Percentiles rank a stretch among this genome's conserved stretches.
These are phyloP conservation scores for Phaffia australis DNA, from an alignment of 768 basidiomycete genomes.

Conservation along the genomic window DNA sequence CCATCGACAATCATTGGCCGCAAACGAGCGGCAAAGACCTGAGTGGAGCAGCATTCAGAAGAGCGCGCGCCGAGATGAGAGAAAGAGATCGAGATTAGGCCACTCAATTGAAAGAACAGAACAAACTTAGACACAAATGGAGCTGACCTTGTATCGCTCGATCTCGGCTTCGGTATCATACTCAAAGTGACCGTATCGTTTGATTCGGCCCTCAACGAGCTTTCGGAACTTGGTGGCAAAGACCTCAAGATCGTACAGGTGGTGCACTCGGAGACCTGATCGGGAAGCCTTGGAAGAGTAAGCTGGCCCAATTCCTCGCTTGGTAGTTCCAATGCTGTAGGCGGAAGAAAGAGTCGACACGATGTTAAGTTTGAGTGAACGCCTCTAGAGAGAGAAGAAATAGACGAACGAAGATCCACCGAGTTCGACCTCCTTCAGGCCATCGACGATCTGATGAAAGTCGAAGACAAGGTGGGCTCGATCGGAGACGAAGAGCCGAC, in stretches of 20 bases:
- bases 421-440: constrained; percentile 92
- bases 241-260: constrained; percentile 68
- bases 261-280: constrained; percentile 89
- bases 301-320: constrained; percentile 95
- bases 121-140: not conserved
- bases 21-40: constrained; percentile 74
- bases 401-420: constrained; percentile 62
- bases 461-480: constrained; percentile 96
- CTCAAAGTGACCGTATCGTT: constrained; percentile 94
- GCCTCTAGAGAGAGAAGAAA: not conserved
- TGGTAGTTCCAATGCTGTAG: constrained; percentile 89
- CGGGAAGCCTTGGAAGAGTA: constrained; percentile 96
- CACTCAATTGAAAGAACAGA: not conserved
- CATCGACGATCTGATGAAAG: constrained; percentile 99
- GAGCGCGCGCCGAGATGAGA: not conserved
- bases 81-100: not conserved
- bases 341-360: not conserved
- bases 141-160: constrained; percentile 66
- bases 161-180: constrained; percentile 99
- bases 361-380: not conserved
- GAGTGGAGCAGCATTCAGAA: not conserved
- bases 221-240: constrained; percentile 90
- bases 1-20: constrained; percentile 84
- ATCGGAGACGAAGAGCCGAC: constrained; percentile 83
- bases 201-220: constrained; percentile 92